Evolutionary conservation across 306 rosid genomes (phyloP).

Genomic region (Prunus dulcis): DNA sequence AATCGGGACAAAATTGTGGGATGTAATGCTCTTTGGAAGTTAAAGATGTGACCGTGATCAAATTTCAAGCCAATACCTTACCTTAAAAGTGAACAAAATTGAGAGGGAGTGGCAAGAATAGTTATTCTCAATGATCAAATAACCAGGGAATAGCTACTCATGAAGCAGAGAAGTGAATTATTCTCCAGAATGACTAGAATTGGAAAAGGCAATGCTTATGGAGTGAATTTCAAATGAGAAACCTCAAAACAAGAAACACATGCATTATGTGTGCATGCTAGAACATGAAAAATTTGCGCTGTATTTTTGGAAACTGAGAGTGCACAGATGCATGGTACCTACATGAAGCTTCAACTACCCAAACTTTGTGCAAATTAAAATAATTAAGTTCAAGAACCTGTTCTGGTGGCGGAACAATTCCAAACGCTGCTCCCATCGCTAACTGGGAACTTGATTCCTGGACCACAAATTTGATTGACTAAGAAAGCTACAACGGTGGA

Average conservation of each 20-base stretch:
- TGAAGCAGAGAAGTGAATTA: neutral
- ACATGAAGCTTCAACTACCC: slow-evolving; percentile 1
- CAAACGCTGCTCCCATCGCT: slow-evolving; percentile 92
- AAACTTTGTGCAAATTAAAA: neutral
- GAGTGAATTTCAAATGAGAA: neutral
- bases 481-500: slow-evolving; percentile 20
- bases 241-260: neutral
- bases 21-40: neutral
- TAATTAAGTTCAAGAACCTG: slow-evolving; percentile 46
- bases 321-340: neutral
- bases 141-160: neutral
- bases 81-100: neutral
- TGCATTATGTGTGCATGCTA: neutral
- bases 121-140: neutral
- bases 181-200: neutral
- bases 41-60: neutral
- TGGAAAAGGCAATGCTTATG: neutral
- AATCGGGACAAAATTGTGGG: neutral
- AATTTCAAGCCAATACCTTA: neutral
- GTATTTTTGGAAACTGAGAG: neutral
- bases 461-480: slow-evolving; percentile 21
- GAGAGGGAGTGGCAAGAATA: neutral
- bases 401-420: slow-evolving; percentile 66
- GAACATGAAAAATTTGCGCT: neutral
- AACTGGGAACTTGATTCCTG: slow-evolving; percentile 86